Conservation (phyloP, 495 filamentous ascomycete species). For the Hypoxylon fragiforme region DNA sequence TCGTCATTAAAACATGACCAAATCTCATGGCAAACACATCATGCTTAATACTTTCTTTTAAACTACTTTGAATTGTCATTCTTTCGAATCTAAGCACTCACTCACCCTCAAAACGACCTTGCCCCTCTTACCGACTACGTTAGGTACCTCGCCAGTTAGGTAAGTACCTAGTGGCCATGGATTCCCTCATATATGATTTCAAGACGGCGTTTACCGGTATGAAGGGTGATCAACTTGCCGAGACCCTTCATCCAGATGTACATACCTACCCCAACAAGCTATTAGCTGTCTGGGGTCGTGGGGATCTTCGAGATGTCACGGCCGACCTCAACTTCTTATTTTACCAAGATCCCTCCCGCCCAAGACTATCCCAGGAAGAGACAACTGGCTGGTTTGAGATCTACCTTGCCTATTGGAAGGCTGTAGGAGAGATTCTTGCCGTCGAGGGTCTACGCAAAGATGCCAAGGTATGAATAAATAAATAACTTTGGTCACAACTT, state of each 20-base stretch:
- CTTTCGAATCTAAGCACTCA: too few species aligned
- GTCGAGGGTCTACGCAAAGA: conserved; percentile 49
- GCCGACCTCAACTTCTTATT: conserved; percentile 35
- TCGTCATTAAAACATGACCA: conserved; percentile 1
- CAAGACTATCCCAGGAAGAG: conserved; percentile 63
- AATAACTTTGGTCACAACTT: too few species aligned
- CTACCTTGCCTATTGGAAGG: conserved; percentile 81
- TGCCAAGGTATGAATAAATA: conserved; percentile 32
- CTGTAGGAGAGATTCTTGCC: conserved; percentile 66
- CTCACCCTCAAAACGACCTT: too few species aligned
- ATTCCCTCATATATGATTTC: conserved; percentile 64
- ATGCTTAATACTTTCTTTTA: conserved; percentile 1
- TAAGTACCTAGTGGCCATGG: conserved; percentile 53
- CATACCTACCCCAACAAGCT: conserved; percentile 62
- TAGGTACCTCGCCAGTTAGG: background rate
- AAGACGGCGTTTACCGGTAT: conserved; percentile 54
- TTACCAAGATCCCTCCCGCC: conserved; percentile 29
- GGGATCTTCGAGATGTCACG: conserved; percentile 20
- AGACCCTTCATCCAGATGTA: conserved; percentile 68
- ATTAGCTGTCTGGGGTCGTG: conserved; percentile 56
- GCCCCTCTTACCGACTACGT: background rate
- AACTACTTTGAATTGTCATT: background rate
- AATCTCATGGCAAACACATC: conserved; percentile 1
- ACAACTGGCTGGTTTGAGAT: conserved; percentile 78
- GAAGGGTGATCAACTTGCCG: conserved; percentile 68